Evolutionary conservation across 2,329 filamentous ascomycete genomes (phyloP), one percentile per base, ranked within the genome.

Genomic region (Diaporthe ampelina): DNA sequence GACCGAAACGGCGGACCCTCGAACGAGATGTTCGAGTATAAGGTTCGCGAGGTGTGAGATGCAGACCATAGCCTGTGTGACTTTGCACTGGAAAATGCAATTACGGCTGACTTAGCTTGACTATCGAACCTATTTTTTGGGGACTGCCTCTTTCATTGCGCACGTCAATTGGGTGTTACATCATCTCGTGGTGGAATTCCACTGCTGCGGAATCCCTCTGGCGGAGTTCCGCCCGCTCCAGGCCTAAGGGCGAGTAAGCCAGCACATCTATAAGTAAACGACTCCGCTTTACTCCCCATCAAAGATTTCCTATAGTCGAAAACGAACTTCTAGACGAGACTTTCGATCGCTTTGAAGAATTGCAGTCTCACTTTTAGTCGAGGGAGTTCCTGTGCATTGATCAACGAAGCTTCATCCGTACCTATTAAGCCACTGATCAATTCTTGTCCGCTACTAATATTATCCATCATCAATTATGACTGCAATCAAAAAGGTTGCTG

Each of bases 21-120:
- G 78, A 94, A 94, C 79, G 78, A 76, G 73, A 90, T 94, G 89
- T 87, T 86, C 37, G 76, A 69, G 10, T 85, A 76, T 54, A 65
- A 37, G 2, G 52, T 81, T 15, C 75, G 81, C n/a, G 77, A 81
- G 72, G 75, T 76, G 11, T 75, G 70, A 65, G 35, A 5, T n/a
- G n/a, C 29, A 37, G 54, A 9, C 24, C 21, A 26, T 35, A 8
- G 13, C 19, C n/a, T 24, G 19, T 3, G 48, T 50, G 21, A 15
- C 59, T n/a, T 24, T 24, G 1, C 43, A 21, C 15, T 19, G 3
- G 4, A 17, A 65, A 65, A n/a, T 26, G 4, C 19, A 10, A 11
- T 19, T 29, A 50, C 3, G 21, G n/a, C 29, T 37, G 26, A 6
- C 26, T 37, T 24, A 13, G 8, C 32, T 6, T 6, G 1, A 35